These are phyloP conservation scores for Quaeritorhiza haematococci DNA, from an alignment of 371 early-diverging fungal species.

Conservation along the genomic window DNA sequence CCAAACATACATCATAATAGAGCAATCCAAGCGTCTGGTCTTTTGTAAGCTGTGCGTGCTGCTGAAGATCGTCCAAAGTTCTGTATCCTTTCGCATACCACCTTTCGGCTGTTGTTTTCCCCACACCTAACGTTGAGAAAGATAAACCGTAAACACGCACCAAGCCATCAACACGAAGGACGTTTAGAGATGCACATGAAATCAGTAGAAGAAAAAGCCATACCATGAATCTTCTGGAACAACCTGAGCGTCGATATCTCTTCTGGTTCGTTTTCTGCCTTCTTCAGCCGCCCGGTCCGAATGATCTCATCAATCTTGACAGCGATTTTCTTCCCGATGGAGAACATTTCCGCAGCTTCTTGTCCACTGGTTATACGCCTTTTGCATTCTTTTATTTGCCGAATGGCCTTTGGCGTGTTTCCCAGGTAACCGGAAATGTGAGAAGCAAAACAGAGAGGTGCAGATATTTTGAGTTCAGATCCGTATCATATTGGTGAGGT, in stretches of 20 bases:
- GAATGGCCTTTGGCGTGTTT: too few relatives aligned
- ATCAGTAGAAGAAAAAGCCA: too few relatives aligned
- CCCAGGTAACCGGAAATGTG: too few relatives aligned
- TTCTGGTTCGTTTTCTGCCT: slow-evolving; percentile 26
- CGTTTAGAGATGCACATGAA: slow-evolving; percentile 2
- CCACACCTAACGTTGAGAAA: slow-evolving; percentile 15
- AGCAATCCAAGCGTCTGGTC: slow-evolving; percentile 32
- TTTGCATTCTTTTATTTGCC: too few relatives aligned
- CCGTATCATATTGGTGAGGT: too few relatives aligned
- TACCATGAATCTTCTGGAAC: slow-evolving; percentile 32
- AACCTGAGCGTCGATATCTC: slow-evolving; percentile 9
- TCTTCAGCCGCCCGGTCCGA: slow-evolving; percentile 22
- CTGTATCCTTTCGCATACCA: slow-evolving; percentile 28
- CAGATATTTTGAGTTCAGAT: too few relatives aligned
- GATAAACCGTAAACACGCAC: slow-evolving; percentile 1
- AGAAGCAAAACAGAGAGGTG: too few relatives aligned
- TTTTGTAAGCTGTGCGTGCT: slow-evolving; percentile 17
- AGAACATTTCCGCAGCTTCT: too few relatives aligned
- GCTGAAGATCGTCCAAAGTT: slow-evolving; percentile 34
- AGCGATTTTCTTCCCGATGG: slow-evolving; percentile 33
- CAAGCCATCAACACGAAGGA: not conserved
- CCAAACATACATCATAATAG: slow-evolving; percentile 24
- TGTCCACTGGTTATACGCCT: too few relatives aligned
- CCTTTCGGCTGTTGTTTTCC: slow-evolving; percentile 14
- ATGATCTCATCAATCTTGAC: slow-evolving; percentile 20